Evolutionary conservation across 176 grass and related monocot genomes (phyloP), one percentile per base, ranked within the genome.

Genomic region (Hordeum marinum): DNA sequence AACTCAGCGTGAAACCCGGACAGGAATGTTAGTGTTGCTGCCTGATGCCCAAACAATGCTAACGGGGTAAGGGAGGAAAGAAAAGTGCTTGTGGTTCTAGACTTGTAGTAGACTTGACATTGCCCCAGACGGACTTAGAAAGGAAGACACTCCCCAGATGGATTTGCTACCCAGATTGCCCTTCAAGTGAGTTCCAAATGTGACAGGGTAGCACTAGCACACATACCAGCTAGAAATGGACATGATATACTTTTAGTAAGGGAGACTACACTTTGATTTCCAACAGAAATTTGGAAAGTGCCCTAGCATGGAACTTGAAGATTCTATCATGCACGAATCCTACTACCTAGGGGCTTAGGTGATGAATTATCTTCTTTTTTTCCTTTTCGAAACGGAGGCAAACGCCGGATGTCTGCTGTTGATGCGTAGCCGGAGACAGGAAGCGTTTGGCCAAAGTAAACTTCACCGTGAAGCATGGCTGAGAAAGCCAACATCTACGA

Each of bases 401-500:
- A 46, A 45, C 14, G 45, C 13, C 45, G 45, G 45, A 48, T 48
- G 13, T 48, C 13, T 48, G 45, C 14, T 48, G 45, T 48, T 48
- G 4, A 13, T 48, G 45, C 14, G 15, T 48, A 48, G 45, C 45
- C 13, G 14, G 45, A 84, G 75, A 61, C 75, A 75, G 75, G 29
- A 68, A 87, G 75, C 31, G 83, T 75, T 79, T 43, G 32, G 37
- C 27, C 59, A 80, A 75, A 46, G 43, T 8, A 86, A 58, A 66
- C 84, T 87, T 87, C 11, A 67, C 11, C 59, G 66, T 83, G 67
- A 87, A 90, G 80, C 55, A 29, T 75, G 68, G 48, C 69, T 84
- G 31, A 60, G 75, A 43, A 63, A 84, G 61, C 29, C 67, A 75
- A 32, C 65, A 80, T 13, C 79, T n/a, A 20, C 0, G 57, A 37